Conservation (phyloP, 208 protist genomes). For the Trypanosoma avium region DNA sequence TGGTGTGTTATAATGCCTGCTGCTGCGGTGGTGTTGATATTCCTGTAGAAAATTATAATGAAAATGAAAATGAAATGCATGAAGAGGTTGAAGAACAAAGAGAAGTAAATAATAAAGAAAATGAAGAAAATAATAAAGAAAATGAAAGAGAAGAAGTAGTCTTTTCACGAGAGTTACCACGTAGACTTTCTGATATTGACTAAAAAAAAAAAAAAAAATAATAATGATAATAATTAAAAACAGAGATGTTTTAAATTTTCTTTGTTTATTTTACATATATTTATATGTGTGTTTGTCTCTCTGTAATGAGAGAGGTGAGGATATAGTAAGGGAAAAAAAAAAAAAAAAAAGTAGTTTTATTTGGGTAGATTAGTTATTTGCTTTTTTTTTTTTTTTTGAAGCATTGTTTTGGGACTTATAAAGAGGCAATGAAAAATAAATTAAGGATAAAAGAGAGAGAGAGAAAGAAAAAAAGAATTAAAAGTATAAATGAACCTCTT, state of each 20-base stretch:
- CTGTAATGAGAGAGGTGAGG: no score
- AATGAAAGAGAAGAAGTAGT: neutral
- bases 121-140: neutral
- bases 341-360: no score
- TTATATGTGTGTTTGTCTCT: neutral
- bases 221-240: neutral
- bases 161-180: neutral
- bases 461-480: no score
- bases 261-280: neutral
- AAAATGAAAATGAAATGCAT: neutral
- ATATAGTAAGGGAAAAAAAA: no score
- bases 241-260: neutral
- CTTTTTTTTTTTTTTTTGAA: no score
- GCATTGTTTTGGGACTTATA: no score
- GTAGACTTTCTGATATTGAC: slow-evolving; percentile 14
- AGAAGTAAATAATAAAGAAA: neutral
- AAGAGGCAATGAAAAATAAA: no score
- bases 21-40: no score
- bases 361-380: no score
- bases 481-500: no score
- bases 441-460: no score
- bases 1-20: neutral
- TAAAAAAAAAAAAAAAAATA: neutral
- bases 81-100: neutral
- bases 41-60: no score